These are phyloP conservation scores for Cantharellus anzutake DNA, from an alignment of 768 basidiomycete species.

Conservation along the genomic window DNA sequence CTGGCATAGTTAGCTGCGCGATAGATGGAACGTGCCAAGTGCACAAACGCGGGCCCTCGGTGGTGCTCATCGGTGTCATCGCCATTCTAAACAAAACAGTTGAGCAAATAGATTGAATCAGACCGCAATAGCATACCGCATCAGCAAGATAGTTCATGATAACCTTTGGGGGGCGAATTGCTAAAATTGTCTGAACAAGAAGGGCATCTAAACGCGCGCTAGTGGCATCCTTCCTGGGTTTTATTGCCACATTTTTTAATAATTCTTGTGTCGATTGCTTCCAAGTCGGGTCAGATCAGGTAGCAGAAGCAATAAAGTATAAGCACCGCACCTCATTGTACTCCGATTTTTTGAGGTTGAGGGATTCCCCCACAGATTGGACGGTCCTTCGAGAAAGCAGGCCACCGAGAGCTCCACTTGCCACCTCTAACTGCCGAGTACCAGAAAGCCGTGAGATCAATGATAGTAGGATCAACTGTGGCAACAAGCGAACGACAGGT, in stretches of 20 bases:
- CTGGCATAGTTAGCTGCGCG: conserved; percentile 38
- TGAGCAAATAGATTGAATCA: neutral
- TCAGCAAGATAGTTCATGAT: no score
- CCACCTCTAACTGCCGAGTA: conserved; percentile 37
- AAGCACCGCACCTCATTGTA: no score
- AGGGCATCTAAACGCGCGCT: neutral
- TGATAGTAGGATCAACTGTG: conserved; percentile 41
- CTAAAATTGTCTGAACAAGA: neutral
- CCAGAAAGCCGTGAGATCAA: conserved; percentile 38
- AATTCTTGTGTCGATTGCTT: no score
- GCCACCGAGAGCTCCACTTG: conserved; percentile 24
- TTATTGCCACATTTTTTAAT: neutral
- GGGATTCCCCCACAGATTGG: neutral
- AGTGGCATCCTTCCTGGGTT: neutral
- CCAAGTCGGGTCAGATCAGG: no score
- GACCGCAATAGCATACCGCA: neutral
- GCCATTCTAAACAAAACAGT: neutral
- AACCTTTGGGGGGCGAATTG: neutral
- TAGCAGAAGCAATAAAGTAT: no score
- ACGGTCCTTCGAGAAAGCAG: neutral
- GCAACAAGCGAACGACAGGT: conserved; percentile 34
- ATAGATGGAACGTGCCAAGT: conserved; percentile 50
- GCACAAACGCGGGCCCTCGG: conserved; percentile 27
- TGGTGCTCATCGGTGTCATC: conserved; percentile 8
- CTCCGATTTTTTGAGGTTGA: no score